Base-by-base conservation (phyloP, 805 yeast genomes). In the Metschnikowia noctiluminum region DNA sequence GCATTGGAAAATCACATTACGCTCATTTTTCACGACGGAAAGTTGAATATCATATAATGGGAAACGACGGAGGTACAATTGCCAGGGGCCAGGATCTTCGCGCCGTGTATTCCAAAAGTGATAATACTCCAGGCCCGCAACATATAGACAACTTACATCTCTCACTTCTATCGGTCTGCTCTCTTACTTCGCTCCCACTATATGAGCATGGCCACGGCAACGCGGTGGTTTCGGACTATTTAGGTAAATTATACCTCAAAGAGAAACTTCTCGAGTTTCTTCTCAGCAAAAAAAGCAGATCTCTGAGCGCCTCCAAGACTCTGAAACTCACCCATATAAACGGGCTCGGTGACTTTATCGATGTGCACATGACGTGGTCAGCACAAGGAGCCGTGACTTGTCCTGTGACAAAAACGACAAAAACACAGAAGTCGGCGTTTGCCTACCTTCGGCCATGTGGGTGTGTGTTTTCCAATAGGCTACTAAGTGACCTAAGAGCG, bases 31-130 rank as follows among this genome's bases (percentile, higher is more conserved):
- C 4, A 21, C 21, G 9, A 34, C n/a, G 15, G n/a, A 34, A 7
- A 34, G 36, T 34, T n/a, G 27, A 16, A 37, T 8, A 37, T 28
- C 26, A 10, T 39, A 15, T 12, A n/a, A 63, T 63, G 66, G 67
- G 66, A 10, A 81, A 80, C 51, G 92, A 86, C 61, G 92, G 92
- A n/a, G 89, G 91, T 2, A 75, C 87, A 1, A 77, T 85, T 15
- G 82, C 84, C 13, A 77, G 77, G 44, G 69, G 87, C 30, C 73
- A 73, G 50, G 87, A 83, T 51, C 71, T 79, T 11, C 47, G 67
- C 16, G 61, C 69, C 9, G 48, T 69, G 4, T 65, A 64, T 43
- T 50, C 54, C 12, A 63, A 53, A 56, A 58, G 40, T 16, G 42
- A 35, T 16, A n/a, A 35, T 7, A 16, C 21, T 6, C 14, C 5